Evolutionary conservation across 2,329 filamentous ascomycete species (phyloP), one percentile per base, ranked within the genome.

Genomic region (Mycocentrospora acerina): DNA sequence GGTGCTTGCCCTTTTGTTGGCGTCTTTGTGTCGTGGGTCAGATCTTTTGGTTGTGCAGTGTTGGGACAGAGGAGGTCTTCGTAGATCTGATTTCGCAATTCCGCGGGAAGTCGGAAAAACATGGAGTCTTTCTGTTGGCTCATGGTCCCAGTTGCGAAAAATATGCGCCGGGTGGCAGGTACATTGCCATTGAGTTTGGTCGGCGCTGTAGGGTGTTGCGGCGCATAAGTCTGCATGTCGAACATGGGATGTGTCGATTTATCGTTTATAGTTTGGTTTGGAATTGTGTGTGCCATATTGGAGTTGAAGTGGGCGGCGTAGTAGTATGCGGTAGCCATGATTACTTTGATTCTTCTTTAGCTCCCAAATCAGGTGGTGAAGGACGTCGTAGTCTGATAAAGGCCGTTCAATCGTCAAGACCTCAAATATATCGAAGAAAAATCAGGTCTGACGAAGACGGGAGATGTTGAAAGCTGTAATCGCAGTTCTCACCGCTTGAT

Each of bases 71-170:
- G 60, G 18, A 74, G 60, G 19, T 59, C 52, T 19, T 53, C 46
- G 58, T 74, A 78, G 22, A 86, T 77, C 55, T 84, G 74, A 37
- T 83, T 78, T 25, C 76, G 74, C 3, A 86, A 71, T 52, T 86
- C 82, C 2, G 73, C 71, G 16, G 85, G 76, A 1, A 86, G 71
- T 12, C 49, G 58, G 61, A 74, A 71, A 38, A 74, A 48, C 4
- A 44, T 27, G 0, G 52, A 58, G 12, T 35, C 22, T 8, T 42
- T 8, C 36, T 62, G 59, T 1, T 35, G 7, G 22, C 37, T 31
- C 6, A 37, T 42, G 14, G 32, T 24, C 5, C 29, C 19, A 11
- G 29, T 38, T 26, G 27, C 15, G 34, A 32, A 16, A 19, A 42
- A 10, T 27, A 41, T 6, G 27, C 40, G 30, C 36, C 36, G 29